These are phyloP conservation scores for Sordariomycetes sp. DNA, from an alignment of 2,329 filamentous ascomycete species.

Conservation along the genomic window DNA sequence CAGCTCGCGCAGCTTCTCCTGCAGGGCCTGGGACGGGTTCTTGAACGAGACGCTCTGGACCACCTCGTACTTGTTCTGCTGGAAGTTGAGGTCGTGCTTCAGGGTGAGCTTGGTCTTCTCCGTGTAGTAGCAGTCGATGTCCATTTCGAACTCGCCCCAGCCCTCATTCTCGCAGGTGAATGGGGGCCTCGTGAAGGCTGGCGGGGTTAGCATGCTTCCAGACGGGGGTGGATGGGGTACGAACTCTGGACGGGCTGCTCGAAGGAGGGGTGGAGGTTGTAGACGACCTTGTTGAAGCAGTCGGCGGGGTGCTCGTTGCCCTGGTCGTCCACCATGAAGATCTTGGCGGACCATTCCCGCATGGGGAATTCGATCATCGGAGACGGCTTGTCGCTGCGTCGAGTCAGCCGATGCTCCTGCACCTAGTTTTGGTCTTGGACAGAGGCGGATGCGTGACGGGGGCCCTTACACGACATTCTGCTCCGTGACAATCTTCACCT, in stretches of 20 bases:
- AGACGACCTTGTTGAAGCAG: slow-evolving; percentile 84
- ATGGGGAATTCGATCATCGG: slow-evolving; percentile 82
- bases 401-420: not conserved
- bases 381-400: slow-evolving; percentile 60
- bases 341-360: slow-evolving; percentile 79
- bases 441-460: slow-evolving; percentile 4
- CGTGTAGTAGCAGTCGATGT: slow-evolving; percentile 66
- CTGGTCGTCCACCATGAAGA: slow-evolving; percentile 73
- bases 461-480: slow-evolving; percentile 77
- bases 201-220: slow-evolving; percentile 7
- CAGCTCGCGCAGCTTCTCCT: slow-evolving; percentile 68
- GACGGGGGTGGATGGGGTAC: slow-evolving; percentile 17
- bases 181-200: slow-evolving; percentile 74
- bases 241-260: slow-evolving; percentile 74
- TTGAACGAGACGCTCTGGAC: slow-evolving; percentile 76
- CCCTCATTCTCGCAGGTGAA: slow-evolving; percentile 89
- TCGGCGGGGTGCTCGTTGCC: slow-evolving; percentile 73
- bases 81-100: slow-evolving; percentile 86
- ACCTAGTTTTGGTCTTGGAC: not conserved
- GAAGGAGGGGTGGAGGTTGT: slow-evolving; percentile 90
- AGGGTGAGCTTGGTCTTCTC: slow-evolving; percentile 80
- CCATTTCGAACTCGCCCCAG: slow-evolving; percentile 98
- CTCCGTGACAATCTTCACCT: slow-evolving; percentile 85
- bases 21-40: slow-evolving; percentile 79
- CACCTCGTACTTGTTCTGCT: slow-evolving; percentile 65